Conservation (phyloP, 73 alveolate genomes). For the Uronychia binucleata region DNA sequence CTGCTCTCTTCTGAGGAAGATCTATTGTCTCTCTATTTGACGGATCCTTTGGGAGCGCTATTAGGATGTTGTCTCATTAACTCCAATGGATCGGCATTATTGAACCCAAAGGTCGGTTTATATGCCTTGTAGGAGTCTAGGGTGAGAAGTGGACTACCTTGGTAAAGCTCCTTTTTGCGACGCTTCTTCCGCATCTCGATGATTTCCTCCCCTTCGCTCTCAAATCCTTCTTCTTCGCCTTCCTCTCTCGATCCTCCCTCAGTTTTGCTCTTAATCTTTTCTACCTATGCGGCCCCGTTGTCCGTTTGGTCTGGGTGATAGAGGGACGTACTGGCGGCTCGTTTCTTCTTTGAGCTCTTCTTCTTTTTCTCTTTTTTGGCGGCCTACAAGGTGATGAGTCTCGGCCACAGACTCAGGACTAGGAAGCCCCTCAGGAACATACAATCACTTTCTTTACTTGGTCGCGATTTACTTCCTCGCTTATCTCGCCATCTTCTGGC, state of each 20-base stretch:
- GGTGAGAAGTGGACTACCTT: neutral
- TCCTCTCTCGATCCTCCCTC: too few relatives aligned
- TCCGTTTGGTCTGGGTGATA: too few relatives aligned
- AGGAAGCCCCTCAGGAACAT: too few relatives aligned
- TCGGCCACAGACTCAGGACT: too few relatives aligned
- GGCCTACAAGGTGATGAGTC: neutral
- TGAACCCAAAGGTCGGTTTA: neutral
- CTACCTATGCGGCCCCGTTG: too few relatives aligned
- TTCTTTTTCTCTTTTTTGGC: neutral
- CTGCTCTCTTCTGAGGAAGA: neutral
- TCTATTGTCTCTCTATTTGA: neutral
- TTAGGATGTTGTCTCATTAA: neutral
- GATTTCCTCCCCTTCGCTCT: neutral
- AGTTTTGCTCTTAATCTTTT: too few relatives aligned
- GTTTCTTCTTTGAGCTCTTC: neutral
- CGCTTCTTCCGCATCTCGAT: neutral
- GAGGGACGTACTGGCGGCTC: neutral
- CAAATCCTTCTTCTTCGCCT: neutral
- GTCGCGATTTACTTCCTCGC: neutral
- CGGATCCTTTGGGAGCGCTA: neutral
- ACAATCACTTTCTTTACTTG: neutral
- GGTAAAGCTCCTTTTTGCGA: neutral
- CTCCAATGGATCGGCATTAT: neutral
- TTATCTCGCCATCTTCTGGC: neutral
- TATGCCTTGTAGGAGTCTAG: neutral